Evolutionary conservation across 2,329 filamentous ascomycete genomes (phyloP).

Genomic region (Aspergillus sp.): DNA sequence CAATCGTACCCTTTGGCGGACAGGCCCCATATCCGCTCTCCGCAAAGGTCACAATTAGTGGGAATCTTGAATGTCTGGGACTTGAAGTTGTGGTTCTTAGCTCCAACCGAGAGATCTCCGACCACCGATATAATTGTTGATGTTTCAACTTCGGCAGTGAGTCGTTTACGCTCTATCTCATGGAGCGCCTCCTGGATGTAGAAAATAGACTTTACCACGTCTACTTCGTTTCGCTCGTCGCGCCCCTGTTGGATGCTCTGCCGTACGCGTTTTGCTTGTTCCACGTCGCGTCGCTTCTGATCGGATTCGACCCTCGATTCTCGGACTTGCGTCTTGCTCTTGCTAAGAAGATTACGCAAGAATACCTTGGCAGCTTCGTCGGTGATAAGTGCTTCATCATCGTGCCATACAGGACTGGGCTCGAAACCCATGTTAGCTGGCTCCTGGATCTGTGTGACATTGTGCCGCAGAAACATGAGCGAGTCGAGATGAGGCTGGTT

Average conservation of each 20-base stretch:
- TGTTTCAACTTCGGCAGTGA: constrained; percentile 90
- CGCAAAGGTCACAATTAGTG: constrained; percentile 95
- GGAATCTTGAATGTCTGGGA: constrained; percentile 99
- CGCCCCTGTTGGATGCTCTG: constrained; percentile 76
- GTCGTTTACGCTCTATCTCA: constrained; percentile 75
- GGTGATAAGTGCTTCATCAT: constrained; percentile 80
- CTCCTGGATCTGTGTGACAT: constrained; percentile 78
- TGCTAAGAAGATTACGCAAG: constrained; percentile 84
- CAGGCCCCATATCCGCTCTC: constrained; percentile 94
- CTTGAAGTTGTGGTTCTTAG: constrained; percentile 96
- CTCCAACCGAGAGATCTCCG: constrained; percentile 87
- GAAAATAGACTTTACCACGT: constrained; percentile 81
- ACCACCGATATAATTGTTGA: constrained; percentile 88
- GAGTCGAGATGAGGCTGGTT: constrained; percentile 90
- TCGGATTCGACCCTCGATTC: constrained; percentile 82
- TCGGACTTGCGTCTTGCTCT: constrained; percentile 80
- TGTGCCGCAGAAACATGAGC: constrained; percentile 97
- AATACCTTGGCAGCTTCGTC: constrained; percentile 89
- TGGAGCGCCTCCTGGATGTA: constrained; percentile 81
- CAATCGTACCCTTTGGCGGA: constrained; percentile 97
- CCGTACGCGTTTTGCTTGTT: constrained; percentile 70
- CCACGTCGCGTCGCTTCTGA: constrained; percentile 81
- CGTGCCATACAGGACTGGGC: constrained; percentile 94
- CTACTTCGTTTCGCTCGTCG: constrained; percentile 85
- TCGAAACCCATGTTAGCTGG: constrained; percentile 84